These are phyloP conservation scores for Ceratocystis destructans DNA, from an alignment of 2,329 filamentous ascomycete genomes.

Conservation along the genomic window DNA sequence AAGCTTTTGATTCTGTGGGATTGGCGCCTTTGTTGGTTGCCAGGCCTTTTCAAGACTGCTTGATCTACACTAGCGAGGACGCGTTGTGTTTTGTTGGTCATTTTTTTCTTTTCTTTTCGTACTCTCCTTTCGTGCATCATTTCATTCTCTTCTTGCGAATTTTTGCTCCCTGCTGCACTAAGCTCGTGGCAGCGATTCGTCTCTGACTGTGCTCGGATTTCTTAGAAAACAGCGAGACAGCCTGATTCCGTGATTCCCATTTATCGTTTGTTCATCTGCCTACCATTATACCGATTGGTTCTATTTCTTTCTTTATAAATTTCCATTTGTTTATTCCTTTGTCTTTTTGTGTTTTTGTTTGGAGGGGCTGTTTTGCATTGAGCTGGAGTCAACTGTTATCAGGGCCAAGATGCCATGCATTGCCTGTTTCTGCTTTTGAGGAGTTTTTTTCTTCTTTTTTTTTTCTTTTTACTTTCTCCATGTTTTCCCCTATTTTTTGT, in stretches of 20 bases:
- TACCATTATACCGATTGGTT: slow-evolving; percentile 1
- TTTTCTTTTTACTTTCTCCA: background rate
- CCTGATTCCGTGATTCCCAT: slow-evolving; percentile 13
- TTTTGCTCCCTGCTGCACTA: background rate
- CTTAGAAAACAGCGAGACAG: background rate
- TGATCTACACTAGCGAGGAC: background rate
- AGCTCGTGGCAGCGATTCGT: background rate
- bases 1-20: background rate
- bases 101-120: slow-evolving; percentile 4
- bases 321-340: slow-evolving; percentile 11
- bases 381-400: slow-evolving; percentile 8
- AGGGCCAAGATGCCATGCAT: slow-evolving; percentile 1
- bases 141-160: slow-evolving; percentile 5
- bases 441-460: background rate
- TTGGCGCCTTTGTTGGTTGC: background rate
- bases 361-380: slow-evolving; percentile 1
- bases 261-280: slow-evolving; percentile 7
- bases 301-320: background rate
- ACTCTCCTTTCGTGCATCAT: background rate
- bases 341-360: background rate
- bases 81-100: background rate
- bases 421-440: background rate
- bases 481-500: background rate
- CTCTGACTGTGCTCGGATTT: background rate
- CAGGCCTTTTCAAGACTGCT: background rate